Percentiles rank a stretch among this genome's conserved stretches.
phyloP scores from a whole-genome alignment of 805 yeast species.

The Saturnispora saitoi region DNA sequence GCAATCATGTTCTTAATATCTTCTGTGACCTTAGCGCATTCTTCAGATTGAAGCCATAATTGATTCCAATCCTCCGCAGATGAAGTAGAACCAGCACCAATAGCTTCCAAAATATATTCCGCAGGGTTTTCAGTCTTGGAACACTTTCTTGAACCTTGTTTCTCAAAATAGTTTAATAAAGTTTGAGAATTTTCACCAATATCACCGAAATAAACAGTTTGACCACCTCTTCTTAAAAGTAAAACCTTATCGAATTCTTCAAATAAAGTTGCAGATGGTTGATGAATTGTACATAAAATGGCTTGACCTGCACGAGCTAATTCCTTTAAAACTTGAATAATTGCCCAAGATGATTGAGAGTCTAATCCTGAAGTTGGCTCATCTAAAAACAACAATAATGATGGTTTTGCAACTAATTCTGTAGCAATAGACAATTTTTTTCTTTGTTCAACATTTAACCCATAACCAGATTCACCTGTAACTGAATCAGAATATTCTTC shows the following conservation, averaged over 20 bases:
- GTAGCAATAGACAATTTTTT: slow-evolving; percentile 47
- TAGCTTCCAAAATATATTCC: slow-evolving; percentile 62
- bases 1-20: slow-evolving; percentile 25
- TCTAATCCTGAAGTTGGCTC: slow-evolving; percentile 58
- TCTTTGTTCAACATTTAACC: slow-evolving; percentile 47
- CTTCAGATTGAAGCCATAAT: slow-evolving; percentile 40
- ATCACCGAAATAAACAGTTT: slow-evolving; percentile 47
- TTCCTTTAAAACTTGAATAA: slow-evolving; percentile 40
- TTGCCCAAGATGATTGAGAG: slow-evolving; percentile 52
- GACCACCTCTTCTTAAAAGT: slow-evolving; percentile 42
- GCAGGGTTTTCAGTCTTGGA: slow-evolving; percentile 58
- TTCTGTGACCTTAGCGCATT: slow-evolving; percentile 21
- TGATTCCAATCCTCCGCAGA: slow-evolving; percentile 51
- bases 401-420: slow-evolving; percentile 46
- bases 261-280: slow-evolving; percentile 39
- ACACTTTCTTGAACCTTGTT: slow-evolving; percentile 58
- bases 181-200: slow-evolving; percentile 37
- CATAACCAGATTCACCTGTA: slow-evolving; percentile 37
- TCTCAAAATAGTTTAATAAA: slow-evolving; percentile 39
- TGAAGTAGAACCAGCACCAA: slow-evolving; percentile 80
- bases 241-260: slow-evolving; percentile 33
- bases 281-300: slow-evolving; percentile 48
- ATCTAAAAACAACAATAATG: slow-evolving; percentile 44
- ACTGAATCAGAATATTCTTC: slow-evolving; percentile 43
- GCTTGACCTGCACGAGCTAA: slow-evolving; percentile 47